phyloP scores from a whole-genome alignment of 1,139 yeast species.

The Candida pseudocylindracea region DNA sequence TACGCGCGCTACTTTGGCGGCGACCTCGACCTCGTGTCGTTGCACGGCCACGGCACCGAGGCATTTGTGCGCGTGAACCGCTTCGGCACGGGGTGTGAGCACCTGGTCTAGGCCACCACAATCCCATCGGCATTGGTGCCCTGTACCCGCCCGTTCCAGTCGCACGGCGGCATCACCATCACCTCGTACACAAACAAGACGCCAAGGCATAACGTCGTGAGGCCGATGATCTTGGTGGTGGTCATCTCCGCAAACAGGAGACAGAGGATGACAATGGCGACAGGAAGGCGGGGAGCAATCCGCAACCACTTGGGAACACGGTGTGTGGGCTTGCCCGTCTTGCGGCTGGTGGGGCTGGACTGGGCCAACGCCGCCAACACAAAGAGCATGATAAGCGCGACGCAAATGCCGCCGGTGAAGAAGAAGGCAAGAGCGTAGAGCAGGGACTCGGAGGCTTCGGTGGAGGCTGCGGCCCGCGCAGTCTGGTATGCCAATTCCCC shows the following conservation, averaged over 20 bases:
- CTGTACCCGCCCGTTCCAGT: no score
- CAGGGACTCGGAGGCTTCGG: constrained; percentile 6
- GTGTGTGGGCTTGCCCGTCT: no score
- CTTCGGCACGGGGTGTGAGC: no score
- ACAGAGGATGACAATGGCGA: constrained; percentile 16
- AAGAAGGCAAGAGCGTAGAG: constrained; percentile 19
- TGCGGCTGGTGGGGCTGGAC: constrained; percentile 12
- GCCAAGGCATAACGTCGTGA: constrained; percentile 12
- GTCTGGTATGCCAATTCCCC: constrained; percentile 1
- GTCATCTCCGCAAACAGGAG: constrained; percentile 21
- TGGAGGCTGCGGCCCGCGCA: constrained; percentile 3
- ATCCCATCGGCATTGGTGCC: no score
- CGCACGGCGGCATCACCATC: constrained; percentile 9
- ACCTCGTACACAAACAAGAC: constrained; percentile 14
- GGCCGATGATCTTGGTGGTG: constrained; percentile 20
- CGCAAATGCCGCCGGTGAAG: constrained; percentile 26
- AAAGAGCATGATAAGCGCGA: constrained; percentile 13
- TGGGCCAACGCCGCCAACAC: constrained; percentile 13
- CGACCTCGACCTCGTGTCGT: no score
- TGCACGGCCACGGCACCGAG: no score
- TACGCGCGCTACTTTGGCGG: no score
- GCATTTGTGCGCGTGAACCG: no score
- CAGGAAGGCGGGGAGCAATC: constrained; percentile 16
- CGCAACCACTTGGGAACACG: constrained; percentile 19
- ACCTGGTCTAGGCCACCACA: no score